Percentiles rank a stretch among this genome's conserved stretches.
phyloP scores from a whole-genome alignment of 768 basidiomycete genomes.

The Pleurotus tuoliensis region DNA sequence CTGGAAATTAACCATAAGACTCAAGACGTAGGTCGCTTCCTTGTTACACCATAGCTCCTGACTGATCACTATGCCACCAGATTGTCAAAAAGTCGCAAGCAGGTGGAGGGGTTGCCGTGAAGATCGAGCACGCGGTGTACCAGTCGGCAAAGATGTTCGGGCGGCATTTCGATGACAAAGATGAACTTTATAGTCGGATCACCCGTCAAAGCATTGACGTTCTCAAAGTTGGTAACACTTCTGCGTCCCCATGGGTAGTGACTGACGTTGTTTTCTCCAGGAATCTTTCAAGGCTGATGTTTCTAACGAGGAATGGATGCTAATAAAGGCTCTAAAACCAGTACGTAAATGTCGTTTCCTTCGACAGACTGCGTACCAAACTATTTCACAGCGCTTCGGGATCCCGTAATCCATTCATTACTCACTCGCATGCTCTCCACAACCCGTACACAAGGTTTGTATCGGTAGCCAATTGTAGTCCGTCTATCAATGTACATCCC shows the following conservation, averaged over 20 bases:
- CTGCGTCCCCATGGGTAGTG: not conserved
- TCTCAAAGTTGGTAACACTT: slow-evolving; percentile 62
- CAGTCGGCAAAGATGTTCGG: slow-evolving; percentile 95
- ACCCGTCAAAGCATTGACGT: slow-evolving; percentile 93
- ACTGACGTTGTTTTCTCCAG: slow-evolving; percentile 32
- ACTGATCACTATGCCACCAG: slow-evolving; percentile 31
- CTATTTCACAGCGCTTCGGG: slow-evolving; percentile 1
- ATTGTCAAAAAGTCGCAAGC: slow-evolving; percentile 90
- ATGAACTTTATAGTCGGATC: slow-evolving; percentile 88
- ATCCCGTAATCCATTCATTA: not conserved
- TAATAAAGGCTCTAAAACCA: slow-evolving; percentile 84
- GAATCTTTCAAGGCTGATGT: slow-evolving; percentile 86
- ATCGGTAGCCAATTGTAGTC: slow-evolving; percentile 4
- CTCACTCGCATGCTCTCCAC: not conserved
- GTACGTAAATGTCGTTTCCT: slow-evolving; percentile 35
- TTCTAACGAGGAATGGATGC: slow-evolving; percentile 86
- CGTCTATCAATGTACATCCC: no score
- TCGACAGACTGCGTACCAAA: no score
- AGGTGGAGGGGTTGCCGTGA: slow-evolving; percentile 96
- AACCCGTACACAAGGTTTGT: not conserved
- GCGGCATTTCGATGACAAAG: slow-evolving; percentile 93
- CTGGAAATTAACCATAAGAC: slow-evolving; percentile 97
- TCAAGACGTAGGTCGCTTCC: slow-evolving; percentile 52
- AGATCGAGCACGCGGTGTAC: slow-evolving; percentile 97
- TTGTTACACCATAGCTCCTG: not conserved